Evolutionary conservation across 2,329 filamentous ascomycete genomes (phyloP).

Genomic region (Ophiosphaerella herpotricha): DNA sequence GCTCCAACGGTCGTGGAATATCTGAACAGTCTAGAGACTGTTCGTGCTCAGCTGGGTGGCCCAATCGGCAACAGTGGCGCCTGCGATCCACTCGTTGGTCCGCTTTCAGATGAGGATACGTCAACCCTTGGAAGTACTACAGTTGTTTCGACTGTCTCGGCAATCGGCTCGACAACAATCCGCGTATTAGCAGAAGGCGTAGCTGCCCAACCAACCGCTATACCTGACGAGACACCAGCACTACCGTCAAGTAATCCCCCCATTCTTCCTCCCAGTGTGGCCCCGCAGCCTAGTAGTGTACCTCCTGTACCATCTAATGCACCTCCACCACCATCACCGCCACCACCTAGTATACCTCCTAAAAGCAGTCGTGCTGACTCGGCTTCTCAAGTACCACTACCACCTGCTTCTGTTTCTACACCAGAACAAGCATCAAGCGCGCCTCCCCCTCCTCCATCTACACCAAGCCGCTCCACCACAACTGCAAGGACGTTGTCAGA

Average conservation of each 20-base stretch:
- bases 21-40: constrained; percentile 35
- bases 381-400: constrained; percentile 20
- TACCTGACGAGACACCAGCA: not conserved
- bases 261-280: constrained; percentile 15
- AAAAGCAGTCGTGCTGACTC: constrained; percentile 30
- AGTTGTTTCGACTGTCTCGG: constrained; percentile 4
- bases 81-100: constrained; percentile 38
- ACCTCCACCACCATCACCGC: not conserved
- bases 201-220: not conserved
- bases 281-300: constrained; percentile 17
- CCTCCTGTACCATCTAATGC: constrained; percentile 8
- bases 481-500: constrained; percentile 9
- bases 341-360: constrained; percentile 16
- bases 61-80: constrained; percentile 29
- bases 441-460: constrained; percentile 4
- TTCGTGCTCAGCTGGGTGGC: constrained; percentile 34
- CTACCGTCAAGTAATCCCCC: constrained; percentile 10
- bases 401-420: constrained; percentile 6
- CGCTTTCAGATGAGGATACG: constrained; percentile 1
- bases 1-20: constrained; percentile 35
- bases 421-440: not conserved
- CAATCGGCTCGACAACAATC: constrained; percentile 3
- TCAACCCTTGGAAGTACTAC: constrained; percentile 11
- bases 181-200: constrained; percentile 6
- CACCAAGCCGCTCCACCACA: constrained; percentile 13